Percentiles rank a stretch among this genome's conserved stretches.
These are phyloP conservation scores for Pezicula neosporulosa DNA, from an alignment of 2,329 filamentous ascomycete species.

Conservation along the genomic window DNA sequence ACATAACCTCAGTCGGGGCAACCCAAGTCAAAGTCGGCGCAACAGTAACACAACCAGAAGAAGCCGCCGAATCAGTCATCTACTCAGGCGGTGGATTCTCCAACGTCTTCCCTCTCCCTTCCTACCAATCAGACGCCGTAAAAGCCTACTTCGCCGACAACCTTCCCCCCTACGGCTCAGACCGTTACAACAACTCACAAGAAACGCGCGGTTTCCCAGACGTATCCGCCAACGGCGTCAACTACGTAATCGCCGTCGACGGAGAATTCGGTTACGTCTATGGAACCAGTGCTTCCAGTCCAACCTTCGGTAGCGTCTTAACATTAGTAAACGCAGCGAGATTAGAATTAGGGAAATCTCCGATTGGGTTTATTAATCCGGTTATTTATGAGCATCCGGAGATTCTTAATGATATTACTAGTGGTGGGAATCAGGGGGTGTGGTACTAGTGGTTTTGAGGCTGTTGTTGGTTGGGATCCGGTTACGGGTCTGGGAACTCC, in stretches of 20 bases:
- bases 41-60: slow-evolving; percentile 31
- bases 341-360: slow-evolving; percentile 31
- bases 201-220: slow-evolving; percentile 43
- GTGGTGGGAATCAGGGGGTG: slow-evolving; percentile 17
- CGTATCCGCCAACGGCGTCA: slow-evolving; percentile 39
- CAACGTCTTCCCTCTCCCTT: slow-evolving; percentile 41
- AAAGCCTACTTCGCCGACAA: slow-evolving; percentile 18
- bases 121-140: slow-evolving; percentile 38
- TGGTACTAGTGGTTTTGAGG: slow-evolving; percentile 29
- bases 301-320: slow-evolving; percentile 35
- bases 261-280: slow-evolving; percentile 39
- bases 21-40: slow-evolving; percentile 40
- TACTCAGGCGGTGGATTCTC: slow-evolving; percentile 77
- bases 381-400: slow-evolving; percentile 27
- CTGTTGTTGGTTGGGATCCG: slow-evolving; percentile 21
- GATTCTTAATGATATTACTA: slow-evolving; percentile 25
- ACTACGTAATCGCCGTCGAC: slow-evolving; percentile 39
- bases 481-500: not conserved
- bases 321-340: slow-evolving; percentile 38
- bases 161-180: slow-evolving; percentile 26
- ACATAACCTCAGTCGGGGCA: slow-evolving; percentile 49
- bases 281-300: slow-evolving; percentile 45
- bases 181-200: slow-evolving; percentile 43
- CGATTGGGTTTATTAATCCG: slow-evolving; percentile 39
- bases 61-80: slow-evolving; percentile 52